Conservation (phyloP, 108 stramenopile genomes). For the Discostella pseudostelligera region DNA sequence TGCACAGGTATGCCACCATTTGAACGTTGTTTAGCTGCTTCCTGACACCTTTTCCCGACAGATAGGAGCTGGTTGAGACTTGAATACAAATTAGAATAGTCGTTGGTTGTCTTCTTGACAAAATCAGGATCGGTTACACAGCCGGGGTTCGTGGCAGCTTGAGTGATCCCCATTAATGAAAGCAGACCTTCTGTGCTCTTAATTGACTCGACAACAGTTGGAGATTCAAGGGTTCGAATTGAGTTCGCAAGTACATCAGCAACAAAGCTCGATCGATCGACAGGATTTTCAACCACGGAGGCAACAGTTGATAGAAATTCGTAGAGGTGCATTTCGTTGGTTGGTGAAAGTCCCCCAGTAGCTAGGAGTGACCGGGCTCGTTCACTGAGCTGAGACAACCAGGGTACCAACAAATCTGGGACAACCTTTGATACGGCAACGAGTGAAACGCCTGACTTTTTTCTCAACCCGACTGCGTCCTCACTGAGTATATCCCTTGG, state of each 20-base stretch:
- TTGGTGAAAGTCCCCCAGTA: constrained; percentile 60
- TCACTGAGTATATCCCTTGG: constrained; percentile 44
- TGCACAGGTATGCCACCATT: constrained; percentile 49
- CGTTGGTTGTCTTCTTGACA: constrained; percentile 59
- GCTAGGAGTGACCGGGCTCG: constrained; percentile 62
- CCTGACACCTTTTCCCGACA: constrained; percentile 86
- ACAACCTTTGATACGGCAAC: constrained; percentile 76
- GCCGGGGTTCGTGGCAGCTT: constrained; percentile 57
- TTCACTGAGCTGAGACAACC: constrained; percentile 78
- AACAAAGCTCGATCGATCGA: constrained; percentile 70
- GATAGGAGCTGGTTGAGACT: constrained; percentile 82
- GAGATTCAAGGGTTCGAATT: constrained; percentile 54
- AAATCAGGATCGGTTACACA: constrained; percentile 65
- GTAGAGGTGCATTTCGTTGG: constrained; percentile 84
- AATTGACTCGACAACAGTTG: constrained; percentile 54
- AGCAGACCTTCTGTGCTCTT: constrained; percentile 61
- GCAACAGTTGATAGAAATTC: constrained; percentile 88
- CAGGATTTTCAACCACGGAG: constrained; percentile 78
- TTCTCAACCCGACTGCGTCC: constrained; percentile 71
- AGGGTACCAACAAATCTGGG: constrained; percentile 79
- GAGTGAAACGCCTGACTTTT: constrained; percentile 77
- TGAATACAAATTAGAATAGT: constrained; percentile 63
- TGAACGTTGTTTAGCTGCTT: constrained; percentile 74
- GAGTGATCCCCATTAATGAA: constrained; percentile 59
- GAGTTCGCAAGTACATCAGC: constrained; percentile 76